Conservation (phyloP, 148 eudicot genomes). For the Gaultheria prostrata region DNA sequence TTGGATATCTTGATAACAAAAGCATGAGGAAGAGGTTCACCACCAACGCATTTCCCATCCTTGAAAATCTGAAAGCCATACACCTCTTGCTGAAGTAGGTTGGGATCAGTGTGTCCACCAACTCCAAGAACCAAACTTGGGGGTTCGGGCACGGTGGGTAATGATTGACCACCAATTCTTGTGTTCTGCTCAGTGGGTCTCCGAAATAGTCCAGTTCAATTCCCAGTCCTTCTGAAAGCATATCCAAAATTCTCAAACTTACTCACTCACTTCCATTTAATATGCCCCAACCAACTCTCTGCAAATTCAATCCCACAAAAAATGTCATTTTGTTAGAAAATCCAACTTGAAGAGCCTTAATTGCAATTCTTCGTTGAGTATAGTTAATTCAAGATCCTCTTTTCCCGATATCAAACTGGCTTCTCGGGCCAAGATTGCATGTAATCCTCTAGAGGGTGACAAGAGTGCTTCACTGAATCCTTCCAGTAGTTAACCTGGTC, state of each 20-base stretch:
- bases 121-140: too few relatives aligned
- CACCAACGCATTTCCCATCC: too few relatives aligned
- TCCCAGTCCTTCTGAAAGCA: slow-evolving; percentile 19
- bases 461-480: slow-evolving; percentile 15
- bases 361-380: too few relatives aligned
- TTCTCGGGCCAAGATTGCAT: slow-evolving; percentile 26
- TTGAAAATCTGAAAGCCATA: too few relatives aligned
- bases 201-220: slow-evolving; percentile 8
- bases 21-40: too few relatives aligned
- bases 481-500: slow-evolving; percentile 26
- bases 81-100: too few relatives aligned
- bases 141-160: background rate
- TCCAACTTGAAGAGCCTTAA: too few relatives aligned
- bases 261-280: slow-evolving; percentile 9
- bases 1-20: too few relatives aligned
- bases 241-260: background rate
- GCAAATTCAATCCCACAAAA: background rate
- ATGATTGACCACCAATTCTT: background rate
- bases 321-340: background rate
- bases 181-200: background rate
- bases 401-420: slow-evolving; percentile 18
- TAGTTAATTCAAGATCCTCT: background rate
- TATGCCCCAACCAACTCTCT: slow-evolving; percentile 16
- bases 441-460: slow-evolving; percentile 22
- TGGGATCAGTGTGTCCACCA: too few relatives aligned